phyloP scores from a whole-genome alignment of 2,329 filamentous ascomycete species.

The Shiraia sp. region DNA sequence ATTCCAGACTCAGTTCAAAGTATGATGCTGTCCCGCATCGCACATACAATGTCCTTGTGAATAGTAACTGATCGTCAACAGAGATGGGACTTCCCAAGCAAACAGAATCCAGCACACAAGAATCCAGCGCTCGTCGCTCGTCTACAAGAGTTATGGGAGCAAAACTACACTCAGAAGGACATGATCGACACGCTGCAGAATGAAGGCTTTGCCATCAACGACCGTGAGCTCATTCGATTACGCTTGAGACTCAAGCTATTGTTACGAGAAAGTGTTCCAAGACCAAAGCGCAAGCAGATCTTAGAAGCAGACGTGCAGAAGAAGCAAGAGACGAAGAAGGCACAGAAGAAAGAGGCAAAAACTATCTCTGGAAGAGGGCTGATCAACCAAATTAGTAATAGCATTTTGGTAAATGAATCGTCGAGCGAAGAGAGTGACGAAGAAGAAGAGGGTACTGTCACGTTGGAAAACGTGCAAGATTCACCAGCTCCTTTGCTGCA shows the following conservation, averaged over 20 bases:
- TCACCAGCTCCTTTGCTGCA: slow-evolving; percentile 1
- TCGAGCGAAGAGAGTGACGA: slow-evolving; percentile 22
- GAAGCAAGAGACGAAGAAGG: slow-evolving; percentile 11
- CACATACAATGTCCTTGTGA: too few relatives aligned
- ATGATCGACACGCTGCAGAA: slow-evolving; percentile 72
- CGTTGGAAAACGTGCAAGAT: slow-evolving; percentile 3
- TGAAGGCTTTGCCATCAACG: slow-evolving; percentile 74
- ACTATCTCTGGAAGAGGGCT: slow-evolving; percentile 16
- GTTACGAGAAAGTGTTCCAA: slow-evolving; percentile 56
- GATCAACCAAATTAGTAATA: slow-evolving; percentile 33
- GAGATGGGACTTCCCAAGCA: slow-evolving; percentile 77
- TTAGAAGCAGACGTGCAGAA: slow-evolving; percentile 12
- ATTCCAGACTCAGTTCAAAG: slow-evolving; percentile 74
- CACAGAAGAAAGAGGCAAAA: slow-evolving; percentile 18
- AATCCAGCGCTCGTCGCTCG: slow-evolving; percentile 68
- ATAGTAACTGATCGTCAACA: slow-evolving; percentile 24
- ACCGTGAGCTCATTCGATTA: slow-evolving; percentile 71
- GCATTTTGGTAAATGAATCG: slow-evolving; percentile 28
- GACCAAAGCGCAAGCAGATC: slow-evolving; percentile 56
- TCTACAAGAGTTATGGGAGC: slow-evolving; percentile 77
- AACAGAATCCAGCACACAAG: slow-evolving; percentile 72
- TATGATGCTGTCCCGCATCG: too few relatives aligned
- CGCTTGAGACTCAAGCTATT: slow-evolving; percentile 71
- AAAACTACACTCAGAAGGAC: slow-evolving; percentile 71
- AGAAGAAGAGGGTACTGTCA: slow-evolving; percentile 6